Base-by-base conservation (phyloP, 768 basidiomycete species). In the Termitomyces sp. region DNA sequence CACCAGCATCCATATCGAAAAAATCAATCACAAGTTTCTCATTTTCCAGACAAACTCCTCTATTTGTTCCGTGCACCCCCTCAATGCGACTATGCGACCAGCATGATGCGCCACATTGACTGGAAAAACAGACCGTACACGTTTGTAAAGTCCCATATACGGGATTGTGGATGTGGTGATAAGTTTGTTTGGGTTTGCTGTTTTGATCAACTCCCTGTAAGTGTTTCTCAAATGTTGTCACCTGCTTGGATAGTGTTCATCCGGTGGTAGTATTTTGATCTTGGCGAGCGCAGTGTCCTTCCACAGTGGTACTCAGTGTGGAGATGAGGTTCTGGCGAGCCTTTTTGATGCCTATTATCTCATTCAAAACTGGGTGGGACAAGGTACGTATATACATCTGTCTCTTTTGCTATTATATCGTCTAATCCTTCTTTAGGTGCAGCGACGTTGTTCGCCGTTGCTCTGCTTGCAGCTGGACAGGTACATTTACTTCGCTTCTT, bases 401-500 rank as follows among this genome's bases (percentile, higher is more conserved):
- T 38, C 52, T 24, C 38, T 46, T 30, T 43, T 33, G 36, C 56
- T 16, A 54, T 41, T 10, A 24, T 35, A 9, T 9, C 3, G 7
- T 18, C 9, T 7, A 53, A 47, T 58, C 38, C n/a, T n/a, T n/a
- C n/a, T 24, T 5, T 35, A 91, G 92, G 81, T 41, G 87, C 92
- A 8, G 94, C 89, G 0, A 82, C 85, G n/a, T 72, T 97, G 41
- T 98, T 97, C 65, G 94, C 95, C 1, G 67, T 98, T 43, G 92
- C 91, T 2, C 74, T 98, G 14, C 79, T 98, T 13, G 84, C 87
- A 35, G 78, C 92, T 2, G 94, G 95, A 2, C 94, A 97, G 73
- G 79, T 77, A 65, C 28, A 0, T 64, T 55, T 5, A 22, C 38
- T 35, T 53, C 24, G n/a, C 18, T 1, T 36, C 5, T 38, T 54